These are phyloP conservation scores for Drosera spatulata DNA, from an alignment of 179 eudicot species.

Conservation along the genomic window DNA sequence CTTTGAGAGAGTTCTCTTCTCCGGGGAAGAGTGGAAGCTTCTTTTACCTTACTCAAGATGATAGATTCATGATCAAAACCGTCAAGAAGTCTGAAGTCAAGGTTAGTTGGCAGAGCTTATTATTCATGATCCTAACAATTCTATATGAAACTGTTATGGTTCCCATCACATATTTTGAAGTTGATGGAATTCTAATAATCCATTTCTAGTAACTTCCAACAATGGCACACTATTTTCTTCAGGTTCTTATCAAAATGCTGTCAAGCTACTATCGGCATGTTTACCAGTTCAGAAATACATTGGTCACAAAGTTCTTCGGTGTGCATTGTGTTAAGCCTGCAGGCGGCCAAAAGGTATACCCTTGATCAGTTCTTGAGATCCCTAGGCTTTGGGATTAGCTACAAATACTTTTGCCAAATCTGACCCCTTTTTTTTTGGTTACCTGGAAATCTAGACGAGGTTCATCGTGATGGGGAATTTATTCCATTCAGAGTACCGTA, in stretches of 20 bases:
- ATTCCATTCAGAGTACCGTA: slow-evolving; percentile 82
- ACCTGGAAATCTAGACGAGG: slow-evolving; percentile 45
- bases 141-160: neutral
- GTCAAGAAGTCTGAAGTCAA: slow-evolving; percentile 93
- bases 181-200: neutral
- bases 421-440: neutral
- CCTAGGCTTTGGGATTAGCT: neutral
- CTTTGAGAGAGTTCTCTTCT: slow-evolving; percentile 85
- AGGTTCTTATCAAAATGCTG: slow-evolving; percentile 95
- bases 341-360: slow-evolving; percentile 47
- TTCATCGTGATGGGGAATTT: slow-evolving; percentile 96
- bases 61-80: slow-evolving; percentile 91
- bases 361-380: neutral
- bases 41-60: slow-evolving; percentile 92
- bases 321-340: slow-evolving; percentile 94
- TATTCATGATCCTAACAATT: neutral
- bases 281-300: slow-evolving; percentile 60
- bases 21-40: slow-evolving; percentile 98
- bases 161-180: neutral
- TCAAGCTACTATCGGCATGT: slow-evolving; percentile 80
- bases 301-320: slow-evolving; percentile 85
- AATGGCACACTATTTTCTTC: neutral
- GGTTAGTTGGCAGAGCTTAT: slow-evolving; percentile 42
- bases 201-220: neutral
- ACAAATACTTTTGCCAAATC: neutral